A percentile compares a stretch with the other conserved stretches of the same genome.
Conservation (phyloP, 2,329 filamentous ascomycete genomes). For the Diaporthe sp. region DNA sequence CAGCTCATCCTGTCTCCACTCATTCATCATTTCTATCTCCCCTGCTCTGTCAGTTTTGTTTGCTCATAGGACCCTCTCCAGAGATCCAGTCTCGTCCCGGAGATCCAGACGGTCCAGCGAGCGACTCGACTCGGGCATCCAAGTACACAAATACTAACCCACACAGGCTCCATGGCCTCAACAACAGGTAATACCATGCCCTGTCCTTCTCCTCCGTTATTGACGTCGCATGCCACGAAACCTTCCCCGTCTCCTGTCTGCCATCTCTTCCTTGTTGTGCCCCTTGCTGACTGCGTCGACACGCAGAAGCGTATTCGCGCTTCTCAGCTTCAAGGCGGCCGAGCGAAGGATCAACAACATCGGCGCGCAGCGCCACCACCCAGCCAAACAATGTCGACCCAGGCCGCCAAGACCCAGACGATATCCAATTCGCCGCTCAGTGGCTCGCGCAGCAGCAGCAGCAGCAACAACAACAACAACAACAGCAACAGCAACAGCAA, state of each 20-base stretch:
- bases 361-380: constrained; percentile 64
- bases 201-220: background rate
- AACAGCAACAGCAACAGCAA: constrained; percentile 22
- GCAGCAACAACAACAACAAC: constrained; percentile 45
- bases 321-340: constrained; percentile 32
- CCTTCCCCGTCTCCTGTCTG: background rate
- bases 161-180: constrained; percentile 33
- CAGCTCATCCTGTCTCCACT: constrained; percentile 32
- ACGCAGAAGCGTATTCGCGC: constrained; percentile 34
- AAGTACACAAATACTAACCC: constrained; percentile 24
- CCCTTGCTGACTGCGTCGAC: constrained; percentile 20
- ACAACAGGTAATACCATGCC: constrained; percentile 30
- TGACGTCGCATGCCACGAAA: background rate
- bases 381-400: constrained; percentile 62
- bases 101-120: constrained; percentile 3
- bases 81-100: background rate
- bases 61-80: constrained; percentile 19
- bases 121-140: constrained; percentile 9
- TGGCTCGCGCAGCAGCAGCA: constrained; percentile 52
- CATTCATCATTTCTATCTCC: constrained; percentile 28
- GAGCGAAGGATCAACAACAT: constrained; percentile 53
- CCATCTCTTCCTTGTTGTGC: background rate
- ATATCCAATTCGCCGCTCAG: constrained; percentile 55
- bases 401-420: constrained; percentile 55
- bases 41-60: constrained; percentile 14